These are phyloP conservation scores for Mycena kentingensis DNA, from an alignment of 768 basidiomycete species.

Conservation along the genomic window DNA sequence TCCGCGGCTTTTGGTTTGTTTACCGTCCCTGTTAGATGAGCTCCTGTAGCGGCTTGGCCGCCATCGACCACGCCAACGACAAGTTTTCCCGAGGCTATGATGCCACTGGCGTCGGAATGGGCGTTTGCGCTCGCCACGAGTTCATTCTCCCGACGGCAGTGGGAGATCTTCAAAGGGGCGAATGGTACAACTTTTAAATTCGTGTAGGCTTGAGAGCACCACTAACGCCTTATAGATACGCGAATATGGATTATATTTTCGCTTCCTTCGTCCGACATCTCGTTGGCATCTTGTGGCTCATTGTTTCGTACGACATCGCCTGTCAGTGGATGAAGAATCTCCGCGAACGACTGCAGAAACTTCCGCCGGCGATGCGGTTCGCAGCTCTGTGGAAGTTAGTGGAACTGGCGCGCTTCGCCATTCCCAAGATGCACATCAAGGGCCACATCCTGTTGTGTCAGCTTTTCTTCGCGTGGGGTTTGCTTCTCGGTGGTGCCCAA, in stretches of 20 bases:
- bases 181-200: slow-evolving; percentile 24
- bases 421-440: slow-evolving; percentile 33
- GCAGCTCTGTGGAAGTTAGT: too few species aligned
- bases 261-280: slow-evolving; percentile 18
- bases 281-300: slow-evolving; percentile 2
- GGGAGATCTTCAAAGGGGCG: slow-evolving; percentile 33
- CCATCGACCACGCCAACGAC: slow-evolving; percentile 8
- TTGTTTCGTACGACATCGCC: slow-evolving; percentile 35
- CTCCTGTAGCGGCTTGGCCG: slow-evolving; percentile 27
- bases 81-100: slow-evolving; percentile 27
- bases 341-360: slow-evolving; percentile 10
- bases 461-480: slow-evolving; percentile 25
- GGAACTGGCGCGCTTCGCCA: slow-evolving; percentile 23
- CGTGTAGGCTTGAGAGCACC: background rate
- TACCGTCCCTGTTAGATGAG: slow-evolving; percentile 22
- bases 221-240: slow-evolving; percentile 26
- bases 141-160: slow-evolving; percentile 24
- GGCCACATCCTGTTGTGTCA: slow-evolving; percentile 27
- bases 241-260: slow-evolving; percentile 40
- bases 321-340: slow-evolving; percentile 33
- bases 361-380: slow-evolving; percentile 16
- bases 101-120: slow-evolving; percentile 24
- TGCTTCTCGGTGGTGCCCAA: slow-evolving; percentile 25
- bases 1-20: background rate
- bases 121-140: slow-evolving; percentile 28